phyloP scores from a whole-genome alignment of 257 asterid genomes.

The Ligustrum vulgare region DNA sequence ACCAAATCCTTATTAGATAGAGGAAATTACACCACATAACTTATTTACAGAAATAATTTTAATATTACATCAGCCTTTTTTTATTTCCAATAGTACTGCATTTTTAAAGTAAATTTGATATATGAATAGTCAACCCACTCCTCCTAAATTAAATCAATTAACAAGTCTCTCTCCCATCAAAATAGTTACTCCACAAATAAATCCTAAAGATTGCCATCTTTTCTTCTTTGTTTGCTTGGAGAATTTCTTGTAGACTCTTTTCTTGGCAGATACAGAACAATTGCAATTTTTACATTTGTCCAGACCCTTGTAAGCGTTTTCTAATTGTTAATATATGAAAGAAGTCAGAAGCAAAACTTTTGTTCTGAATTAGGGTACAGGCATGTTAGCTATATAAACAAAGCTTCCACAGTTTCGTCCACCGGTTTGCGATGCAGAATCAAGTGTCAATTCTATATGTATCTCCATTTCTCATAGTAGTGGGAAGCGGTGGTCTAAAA shows the following conservation, averaged over 20 bases:
- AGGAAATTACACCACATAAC: too few species aligned
- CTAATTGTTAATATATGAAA: background rate
- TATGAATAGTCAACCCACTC: too few species aligned
- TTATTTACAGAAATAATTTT: too few species aligned
- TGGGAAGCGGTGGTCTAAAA: slow-evolving; percentile 47
- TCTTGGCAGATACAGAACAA: slow-evolving; percentile 41
- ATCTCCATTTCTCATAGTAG: slow-evolving; percentile 39
- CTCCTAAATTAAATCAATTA: too few species aligned
- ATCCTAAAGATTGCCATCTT: background rate
- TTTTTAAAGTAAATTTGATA: too few species aligned
- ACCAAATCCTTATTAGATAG: too few species aligned
- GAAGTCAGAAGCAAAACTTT: background rate
- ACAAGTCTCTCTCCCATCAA: too few species aligned
- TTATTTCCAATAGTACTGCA: too few species aligned
- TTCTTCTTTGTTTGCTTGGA: slow-evolving; percentile 41
- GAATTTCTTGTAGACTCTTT: slow-evolving; percentile 49
- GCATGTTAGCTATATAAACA: slow-evolving; percentile 34
- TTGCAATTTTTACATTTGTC: slow-evolving; percentile 28
- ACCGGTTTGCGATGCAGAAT: slow-evolving; percentile 23
- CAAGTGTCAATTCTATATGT: slow-evolving; percentile 38
- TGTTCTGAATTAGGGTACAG: slow-evolving; percentile 31
- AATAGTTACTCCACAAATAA: too few species aligned
- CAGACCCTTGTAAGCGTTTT: slow-evolving; percentile 35
- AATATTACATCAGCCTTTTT: too few species aligned
- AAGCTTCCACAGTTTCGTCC: slow-evolving; percentile 37